These are phyloP conservation scores for Suillus subalutaceus DNA, from an alignment of 768 basidiomycete genomes.

Conservation along the genomic window DNA sequence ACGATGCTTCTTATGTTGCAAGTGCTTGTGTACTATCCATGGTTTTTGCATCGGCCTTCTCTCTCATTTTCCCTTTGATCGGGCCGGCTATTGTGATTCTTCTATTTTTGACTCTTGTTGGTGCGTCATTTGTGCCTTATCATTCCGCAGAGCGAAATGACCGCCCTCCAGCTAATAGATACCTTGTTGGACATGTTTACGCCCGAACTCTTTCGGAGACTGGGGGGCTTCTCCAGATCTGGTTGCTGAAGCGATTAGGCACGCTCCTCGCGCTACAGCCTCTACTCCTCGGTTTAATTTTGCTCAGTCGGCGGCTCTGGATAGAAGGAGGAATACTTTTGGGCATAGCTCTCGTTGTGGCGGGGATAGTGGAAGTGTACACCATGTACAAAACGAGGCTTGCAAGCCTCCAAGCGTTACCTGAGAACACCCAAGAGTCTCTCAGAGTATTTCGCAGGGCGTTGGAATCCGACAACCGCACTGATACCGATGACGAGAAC, in stretches of 20 bases:
- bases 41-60: constrained; percentile 72
- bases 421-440: constrained; percentile 58
- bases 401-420: constrained; percentile 53
- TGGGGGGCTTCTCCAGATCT: constrained; percentile 73
- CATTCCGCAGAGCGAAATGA: not conserved
- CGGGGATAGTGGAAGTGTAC: constrained; percentile 65
- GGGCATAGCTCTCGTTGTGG: constrained; percentile 54
- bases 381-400: constrained; percentile 50
- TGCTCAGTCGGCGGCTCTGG: constrained; percentile 70
- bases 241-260: constrained; percentile 73
- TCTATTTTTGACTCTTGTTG: constrained; percentile 66
- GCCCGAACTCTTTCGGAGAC: constrained; percentile 74
- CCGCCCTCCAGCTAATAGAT: constrained; percentile 65
- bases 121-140: constrained; percentile 38
- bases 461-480: constrained; percentile 41
- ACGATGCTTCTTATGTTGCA: constrained; percentile 69
- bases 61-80: constrained; percentile 76
- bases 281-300: constrained; percentile 70
- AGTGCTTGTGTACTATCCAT: constrained; percentile 69
- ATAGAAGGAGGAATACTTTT: constrained; percentile 68
- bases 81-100: constrained; percentile 70
- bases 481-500: constrained; percentile 50
- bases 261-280: constrained; percentile 76
- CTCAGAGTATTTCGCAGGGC: constrained; percentile 53
- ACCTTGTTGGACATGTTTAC: constrained; percentile 77